These are phyloP conservation scores for Flaveria brownii DNA, from an alignment of 129 eudicot species.

Conservation along the genomic window DNA sequence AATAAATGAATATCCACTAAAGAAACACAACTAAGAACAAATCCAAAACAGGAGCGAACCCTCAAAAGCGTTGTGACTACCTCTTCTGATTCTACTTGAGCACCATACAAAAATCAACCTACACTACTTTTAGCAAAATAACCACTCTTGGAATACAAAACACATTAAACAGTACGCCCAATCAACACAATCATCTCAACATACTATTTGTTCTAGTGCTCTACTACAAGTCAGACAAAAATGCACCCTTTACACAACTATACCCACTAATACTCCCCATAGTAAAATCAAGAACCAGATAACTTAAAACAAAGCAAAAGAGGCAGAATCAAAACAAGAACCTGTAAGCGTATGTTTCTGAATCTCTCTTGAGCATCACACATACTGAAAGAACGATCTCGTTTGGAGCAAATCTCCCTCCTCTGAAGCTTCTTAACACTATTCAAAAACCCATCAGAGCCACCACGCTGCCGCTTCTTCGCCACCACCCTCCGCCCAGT, in stretches of 20 bases:
- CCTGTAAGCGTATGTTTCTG: constrained; percentile 86
- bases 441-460: constrained; percentile 84
- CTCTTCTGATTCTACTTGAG: not conserved
- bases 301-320: no score
- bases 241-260: not conserved
- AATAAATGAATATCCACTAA: not conserved
- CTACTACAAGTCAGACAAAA: not conserved
- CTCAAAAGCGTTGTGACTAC: not conserved
- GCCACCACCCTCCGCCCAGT: constrained; percentile 88
- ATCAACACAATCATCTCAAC: not conserved
- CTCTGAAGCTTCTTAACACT: constrained; percentile 94
- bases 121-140: not conserved
- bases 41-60: not conserved
- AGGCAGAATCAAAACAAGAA: constrained; percentile 11
- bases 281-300: not conserved
- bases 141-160: not conserved
- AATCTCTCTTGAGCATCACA: constrained; percentile 95
- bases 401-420: constrained; percentile 91
- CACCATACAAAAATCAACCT: not conserved
- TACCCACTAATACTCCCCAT: not conserved
- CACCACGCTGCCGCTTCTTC: constrained; percentile 78
- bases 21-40: constrained; percentile 6
- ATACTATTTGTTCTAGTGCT: constrained; percentile 2
- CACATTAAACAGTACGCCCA: not conserved
- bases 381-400: constrained; percentile 89